Evolutionary conservation across 2,329 filamentous ascomycete genomes (phyloP).

Genomic region (Penicillium capsulatum): DNA sequence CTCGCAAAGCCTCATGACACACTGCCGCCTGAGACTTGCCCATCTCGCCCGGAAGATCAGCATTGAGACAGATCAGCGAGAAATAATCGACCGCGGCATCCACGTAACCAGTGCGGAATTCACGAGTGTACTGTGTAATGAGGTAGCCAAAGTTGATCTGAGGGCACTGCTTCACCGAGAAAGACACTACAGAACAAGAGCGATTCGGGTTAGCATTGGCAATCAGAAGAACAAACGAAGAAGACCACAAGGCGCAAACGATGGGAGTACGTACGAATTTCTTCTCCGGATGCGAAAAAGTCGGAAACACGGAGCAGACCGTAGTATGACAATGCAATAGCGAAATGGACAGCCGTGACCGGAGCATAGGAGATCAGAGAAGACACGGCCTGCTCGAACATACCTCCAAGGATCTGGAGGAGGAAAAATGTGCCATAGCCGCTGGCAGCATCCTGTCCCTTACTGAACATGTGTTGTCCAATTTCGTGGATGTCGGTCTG

Average conservation of each 20-base stretch:
- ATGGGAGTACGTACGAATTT: slow-evolving; percentile 59
- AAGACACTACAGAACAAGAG: slow-evolving; percentile 46
- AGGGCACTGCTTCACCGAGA: slow-evolving; percentile 52
- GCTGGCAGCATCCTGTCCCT: slow-evolving; percentile 71
- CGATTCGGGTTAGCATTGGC: slow-evolving; percentile 6
- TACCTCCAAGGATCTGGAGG: slow-evolving; percentile 80
- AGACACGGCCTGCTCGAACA: slow-evolving; percentile 89
- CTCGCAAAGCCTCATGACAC: slow-evolving; percentile 87
- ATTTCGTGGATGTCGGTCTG: slow-evolving; percentile 81
- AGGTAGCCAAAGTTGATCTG: slow-evolving; percentile 94
- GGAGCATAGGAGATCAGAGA: slow-evolving; percentile 91
- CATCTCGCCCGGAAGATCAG: slow-evolving; percentile 69
- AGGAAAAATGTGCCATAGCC: slow-evolving; percentile 90
- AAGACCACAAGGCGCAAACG: no score
- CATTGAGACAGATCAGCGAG: slow-evolving; percentile 83
- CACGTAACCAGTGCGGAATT: slow-evolving; percentile 87
- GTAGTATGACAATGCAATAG: slow-evolving; percentile 82
- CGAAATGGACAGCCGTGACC: slow-evolving; percentile 91
- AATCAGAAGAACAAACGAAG: neutral
- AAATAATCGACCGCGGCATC: slow-evolving; percentile 92
- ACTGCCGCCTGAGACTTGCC: slow-evolving; percentile 74
- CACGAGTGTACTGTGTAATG: slow-evolving; percentile 89
- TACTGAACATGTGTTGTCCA: slow-evolving; percentile 84
- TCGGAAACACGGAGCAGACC: slow-evolving; percentile 83
- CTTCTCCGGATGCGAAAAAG: slow-evolving; percentile 67